These are phyloP conservation scores for Fusarium stilboides DNA, from an alignment of 2,329 filamentous ascomycete species.

Conservation along the genomic window DNA sequence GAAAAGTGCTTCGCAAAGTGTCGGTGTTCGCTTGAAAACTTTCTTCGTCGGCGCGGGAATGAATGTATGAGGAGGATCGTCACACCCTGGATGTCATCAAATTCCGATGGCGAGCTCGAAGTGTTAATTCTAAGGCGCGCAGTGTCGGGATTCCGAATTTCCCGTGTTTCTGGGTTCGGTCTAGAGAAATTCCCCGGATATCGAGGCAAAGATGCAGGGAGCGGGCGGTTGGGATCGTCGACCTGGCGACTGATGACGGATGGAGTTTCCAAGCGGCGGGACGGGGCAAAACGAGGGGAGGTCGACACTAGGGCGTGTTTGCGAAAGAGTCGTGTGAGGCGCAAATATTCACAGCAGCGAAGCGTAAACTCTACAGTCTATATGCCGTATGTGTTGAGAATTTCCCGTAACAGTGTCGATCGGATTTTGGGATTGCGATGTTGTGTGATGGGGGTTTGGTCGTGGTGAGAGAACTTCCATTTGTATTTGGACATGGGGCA, in stretches of 20 bases:
- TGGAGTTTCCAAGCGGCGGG: conserved; percentile 31
- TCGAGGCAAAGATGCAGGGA: conserved; percentile 4
- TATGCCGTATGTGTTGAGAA: conserved; percentile 3
- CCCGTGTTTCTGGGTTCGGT: background rate
- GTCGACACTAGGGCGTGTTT: conserved; percentile 19
- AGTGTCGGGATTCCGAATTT: conserved; percentile 1
- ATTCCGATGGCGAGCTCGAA: conserved; percentile 18
- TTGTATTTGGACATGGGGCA: conserved; percentile 30
- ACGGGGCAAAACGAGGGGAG: conserved; percentile 40
- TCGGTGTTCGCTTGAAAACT: background rate
- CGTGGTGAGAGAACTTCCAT: conserved; percentile 42
- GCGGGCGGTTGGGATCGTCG: conserved; percentile 22
- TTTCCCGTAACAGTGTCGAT: conserved; percentile 14
- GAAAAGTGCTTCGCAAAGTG: background rate
- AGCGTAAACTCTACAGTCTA: conserved; percentile 8
- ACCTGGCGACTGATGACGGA: conserved; percentile 27
- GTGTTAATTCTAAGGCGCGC: conserved; percentile 13
- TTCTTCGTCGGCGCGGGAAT: conserved; percentile 24
- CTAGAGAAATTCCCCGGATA: background rate
- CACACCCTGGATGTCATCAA: conserved; percentile 45
- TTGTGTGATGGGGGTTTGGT: conserved; percentile 46
- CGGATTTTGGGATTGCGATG: conserved; percentile 37
- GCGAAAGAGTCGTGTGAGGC: conserved; percentile 16
- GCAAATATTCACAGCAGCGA: conserved; percentile 7
- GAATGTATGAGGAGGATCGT: conserved; percentile 30